Evolutionary conservation across 2,329 filamentous ascomycete genomes (phyloP).

Genomic region (Cladophialophora carrionii): DNA sequence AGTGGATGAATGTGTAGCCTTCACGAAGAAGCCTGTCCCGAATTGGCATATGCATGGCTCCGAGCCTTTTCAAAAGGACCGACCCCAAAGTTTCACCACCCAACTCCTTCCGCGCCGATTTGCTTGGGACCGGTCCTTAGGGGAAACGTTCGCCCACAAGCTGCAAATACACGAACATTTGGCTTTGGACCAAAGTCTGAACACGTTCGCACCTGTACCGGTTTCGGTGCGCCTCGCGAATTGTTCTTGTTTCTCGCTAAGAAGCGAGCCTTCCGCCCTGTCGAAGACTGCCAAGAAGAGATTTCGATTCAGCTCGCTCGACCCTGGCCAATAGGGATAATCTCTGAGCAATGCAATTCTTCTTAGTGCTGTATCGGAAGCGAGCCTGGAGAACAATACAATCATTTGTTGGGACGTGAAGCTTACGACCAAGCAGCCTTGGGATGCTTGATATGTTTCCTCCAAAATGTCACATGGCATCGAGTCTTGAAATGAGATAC

Average conservation of each 20-base stretch:
- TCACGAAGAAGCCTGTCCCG: background rate
- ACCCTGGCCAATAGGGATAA: background rate
- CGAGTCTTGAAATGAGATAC: background rate
- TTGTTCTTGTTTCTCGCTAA: background rate
- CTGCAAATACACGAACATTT: background rate
- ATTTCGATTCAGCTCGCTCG: background rate
- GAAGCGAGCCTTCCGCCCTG: background rate
- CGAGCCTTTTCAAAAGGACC: background rate
- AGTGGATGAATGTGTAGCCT: background rate
- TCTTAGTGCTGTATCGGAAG: background rate
- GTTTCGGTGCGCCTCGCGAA: background rate
- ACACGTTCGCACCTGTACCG: background rate
- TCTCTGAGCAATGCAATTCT: background rate
- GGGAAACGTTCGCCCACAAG: background rate
- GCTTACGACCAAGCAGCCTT: background rate
- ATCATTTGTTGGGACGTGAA: background rate
- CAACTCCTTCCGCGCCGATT: background rate
- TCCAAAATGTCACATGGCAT: too few species aligned
- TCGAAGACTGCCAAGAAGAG: background rate
- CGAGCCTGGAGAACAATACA: background rate
- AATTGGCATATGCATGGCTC: background rate
- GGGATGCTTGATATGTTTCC: background rate
- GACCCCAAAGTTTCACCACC: background rate
- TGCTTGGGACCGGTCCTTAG: background rate
- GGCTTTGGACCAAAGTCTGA: background rate